Evolutionary conservation across 108 stramenopile species (phyloP).

Genomic region (Cyclotella atomus): DNA sequence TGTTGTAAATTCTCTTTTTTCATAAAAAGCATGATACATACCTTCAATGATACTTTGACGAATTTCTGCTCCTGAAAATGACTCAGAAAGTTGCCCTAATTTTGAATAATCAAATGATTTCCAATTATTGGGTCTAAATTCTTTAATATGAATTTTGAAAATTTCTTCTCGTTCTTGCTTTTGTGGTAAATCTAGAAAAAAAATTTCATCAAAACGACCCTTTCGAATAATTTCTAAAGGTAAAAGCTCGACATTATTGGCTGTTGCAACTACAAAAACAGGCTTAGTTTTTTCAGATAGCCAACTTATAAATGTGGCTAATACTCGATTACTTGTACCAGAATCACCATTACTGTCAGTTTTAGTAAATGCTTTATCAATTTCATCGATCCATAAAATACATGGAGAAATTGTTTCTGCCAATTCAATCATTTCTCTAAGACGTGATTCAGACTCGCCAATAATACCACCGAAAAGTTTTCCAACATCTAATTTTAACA

Average conservation of each 20-base stretch:
- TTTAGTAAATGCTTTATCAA: too few species aligned
- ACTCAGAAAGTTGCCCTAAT: not conserved
- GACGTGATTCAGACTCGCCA: too few species aligned
- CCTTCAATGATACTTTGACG: not conserved
- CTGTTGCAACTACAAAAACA: conserved; percentile 4
- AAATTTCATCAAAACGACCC: not conserved
- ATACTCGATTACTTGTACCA: too few species aligned
- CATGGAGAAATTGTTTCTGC: too few species aligned
- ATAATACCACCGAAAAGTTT: too few species aligned
- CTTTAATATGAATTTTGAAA: not conserved
- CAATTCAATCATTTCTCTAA: too few species aligned
- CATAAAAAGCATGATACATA: not conserved
- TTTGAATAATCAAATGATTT: not conserved
- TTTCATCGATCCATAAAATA: too few species aligned
- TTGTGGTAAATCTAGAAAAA: not conserved
- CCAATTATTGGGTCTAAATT: not conserved
- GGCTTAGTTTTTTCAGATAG: not conserved
- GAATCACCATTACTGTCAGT: too few species aligned
- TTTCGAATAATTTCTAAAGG: conserved; percentile 11
- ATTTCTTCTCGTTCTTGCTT: not conserved
- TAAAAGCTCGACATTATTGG: conserved; percentile 2
- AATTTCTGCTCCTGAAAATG: not conserved
- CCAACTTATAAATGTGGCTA: not conserved
- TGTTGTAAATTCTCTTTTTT: not conserved
- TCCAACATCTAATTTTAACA: too few species aligned